A percentile compares a stretch with the other conserved stretches of the same genome.
phyloP scores from a whole-genome alignment of 2,329 filamentous ascomycete genomes.

The Colletotrichum liriopes region DNA sequence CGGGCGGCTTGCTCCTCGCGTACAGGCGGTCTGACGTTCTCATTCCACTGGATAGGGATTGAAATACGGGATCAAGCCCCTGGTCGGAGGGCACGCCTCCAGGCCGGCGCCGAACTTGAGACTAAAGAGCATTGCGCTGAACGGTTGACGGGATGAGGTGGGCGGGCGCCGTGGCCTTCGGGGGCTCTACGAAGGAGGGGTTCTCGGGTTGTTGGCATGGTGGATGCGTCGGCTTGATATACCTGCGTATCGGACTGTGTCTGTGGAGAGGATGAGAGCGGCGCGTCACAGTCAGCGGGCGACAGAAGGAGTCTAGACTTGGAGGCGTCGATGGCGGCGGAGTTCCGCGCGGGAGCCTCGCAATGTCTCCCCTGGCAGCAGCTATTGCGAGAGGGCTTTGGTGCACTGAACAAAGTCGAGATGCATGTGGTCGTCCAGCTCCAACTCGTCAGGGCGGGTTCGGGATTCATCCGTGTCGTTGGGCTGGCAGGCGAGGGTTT shows the following conservation, averaged over 20 bases:
- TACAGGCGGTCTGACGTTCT: not conserved
- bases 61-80: too few relatives aligned
- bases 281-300: too few relatives aligned
- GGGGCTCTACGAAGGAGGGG: not conserved
- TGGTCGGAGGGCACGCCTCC: too few relatives aligned
- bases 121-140: not conserved
- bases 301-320: too few relatives aligned
- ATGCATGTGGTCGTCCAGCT: not conserved
- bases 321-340: not conserved
- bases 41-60: not conserved
- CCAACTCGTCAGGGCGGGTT: not conserved
- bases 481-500: not conserved
- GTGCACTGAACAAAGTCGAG: not conserved
- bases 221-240: not conserved
- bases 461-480: not conserved
- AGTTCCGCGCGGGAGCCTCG: not conserved
- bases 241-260: not conserved
- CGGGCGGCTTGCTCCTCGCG: not conserved
- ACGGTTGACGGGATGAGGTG: not conserved
- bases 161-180: not conserved
- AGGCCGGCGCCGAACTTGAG: too few relatives aligned
- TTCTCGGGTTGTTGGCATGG: not conserved
- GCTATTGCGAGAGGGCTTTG: not conserved
- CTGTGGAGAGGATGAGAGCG: not conserved
- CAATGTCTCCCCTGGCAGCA: not conserved